Percentiles rank a stretch among this genome's conserved stretches.
These are phyloP conservation scores for Phoenix dactylifera DNA, from an alignment of 176 grass and related monocot species.

Conservation along the genomic window DNA sequence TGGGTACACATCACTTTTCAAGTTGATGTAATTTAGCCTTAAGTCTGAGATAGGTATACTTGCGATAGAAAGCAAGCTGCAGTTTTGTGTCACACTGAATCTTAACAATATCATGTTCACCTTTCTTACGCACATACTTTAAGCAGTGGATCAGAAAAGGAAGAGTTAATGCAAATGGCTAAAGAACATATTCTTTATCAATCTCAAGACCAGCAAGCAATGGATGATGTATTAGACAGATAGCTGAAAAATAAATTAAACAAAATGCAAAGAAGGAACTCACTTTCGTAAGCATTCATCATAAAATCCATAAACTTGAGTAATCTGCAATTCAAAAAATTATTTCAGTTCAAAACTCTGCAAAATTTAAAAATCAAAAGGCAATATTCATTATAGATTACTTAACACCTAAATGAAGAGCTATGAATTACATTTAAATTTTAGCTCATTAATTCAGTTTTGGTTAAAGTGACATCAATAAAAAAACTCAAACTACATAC, in stretches of 20 bases:
- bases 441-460: neutral
- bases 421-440: too few species aligned
- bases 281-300: constrained; percentile 63
- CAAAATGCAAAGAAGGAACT: constrained; percentile 16
- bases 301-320: constrained; percentile 76
- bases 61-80: too few species aligned
- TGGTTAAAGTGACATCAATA: neutral
- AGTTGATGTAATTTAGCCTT: too few species aligned
- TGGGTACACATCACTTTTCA: too few species aligned
- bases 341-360: constrained; percentile 1
- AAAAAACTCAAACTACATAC: constrained; percentile 2
- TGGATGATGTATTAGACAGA: neutral
- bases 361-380: too few species aligned
- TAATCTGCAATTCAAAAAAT: constrained; percentile 40
- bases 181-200: neutral
- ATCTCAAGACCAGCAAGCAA: neutral
- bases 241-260: constrained; percentile 4
- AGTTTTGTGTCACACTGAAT: too few species aligned
- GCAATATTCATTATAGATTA: neutral
- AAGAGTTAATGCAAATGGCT: too few species aligned
- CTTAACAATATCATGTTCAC: too few species aligned
- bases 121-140: too few species aligned
- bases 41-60: too few species aligned
- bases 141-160: too few species aligned
- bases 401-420: neutral